Percentiles rank a stretch among this genome's conserved stretches.
These are phyloP conservation scores for Colletotrichum cereale DNA, from an alignment of 2,329 filamentous ascomycete species.

Conservation along the genomic window DNA sequence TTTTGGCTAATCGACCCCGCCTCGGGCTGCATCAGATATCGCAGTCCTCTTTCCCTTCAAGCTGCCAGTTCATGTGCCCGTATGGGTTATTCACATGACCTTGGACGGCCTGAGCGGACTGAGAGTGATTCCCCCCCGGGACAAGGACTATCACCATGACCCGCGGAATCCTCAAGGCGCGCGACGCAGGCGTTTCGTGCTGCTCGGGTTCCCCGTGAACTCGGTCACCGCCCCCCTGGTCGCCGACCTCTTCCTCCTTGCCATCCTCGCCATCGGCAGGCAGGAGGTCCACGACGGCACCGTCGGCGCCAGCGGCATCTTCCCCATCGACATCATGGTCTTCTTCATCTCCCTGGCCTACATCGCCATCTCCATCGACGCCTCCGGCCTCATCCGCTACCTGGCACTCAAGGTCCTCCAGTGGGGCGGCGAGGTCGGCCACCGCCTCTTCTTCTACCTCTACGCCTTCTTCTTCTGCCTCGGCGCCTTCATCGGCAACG, in stretches of 20 bases:
- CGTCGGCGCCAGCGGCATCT: constrained; percentile 73
- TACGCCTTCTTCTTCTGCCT: constrained; percentile 79
- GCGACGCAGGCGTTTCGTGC: constrained; percentile 56
- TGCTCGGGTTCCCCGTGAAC: constrained; percentile 73
- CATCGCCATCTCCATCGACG: constrained; percentile 82
- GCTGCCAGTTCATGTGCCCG: constrained; percentile 72
- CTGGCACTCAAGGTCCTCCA: constrained; percentile 78
- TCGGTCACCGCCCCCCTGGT: constrained; percentile 79
- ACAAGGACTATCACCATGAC: constrained; percentile 15
- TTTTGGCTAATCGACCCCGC: not conserved
- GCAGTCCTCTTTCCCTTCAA: constrained; percentile 78
- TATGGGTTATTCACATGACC: constrained; percentile 54
- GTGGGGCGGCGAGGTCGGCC: constrained; percentile 75
- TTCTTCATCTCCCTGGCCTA: constrained; percentile 83
- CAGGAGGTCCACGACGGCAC: constrained; percentile 78
- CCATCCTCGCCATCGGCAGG: constrained; percentile 75
- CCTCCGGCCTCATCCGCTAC: constrained; percentile 78
- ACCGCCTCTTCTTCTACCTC: constrained; percentile 78
- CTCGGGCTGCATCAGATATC: constrained; percentile 63
- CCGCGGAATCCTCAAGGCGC: constrained; percentile 45
- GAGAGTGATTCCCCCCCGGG: constrained; percentile 59
- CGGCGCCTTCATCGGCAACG: constrained; percentile 79
- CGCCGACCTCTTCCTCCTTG: constrained; percentile 78
- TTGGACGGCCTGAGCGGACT: constrained; percentile 55
- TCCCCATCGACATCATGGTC: constrained; percentile 78